A percentile compares a stretch with the other conserved stretches of the same genome.
These are phyloP conservation scores for Trametes pubescens DNA, from an alignment of 1,284 basidiomycete species.

Conservation along the genomic window DNA sequence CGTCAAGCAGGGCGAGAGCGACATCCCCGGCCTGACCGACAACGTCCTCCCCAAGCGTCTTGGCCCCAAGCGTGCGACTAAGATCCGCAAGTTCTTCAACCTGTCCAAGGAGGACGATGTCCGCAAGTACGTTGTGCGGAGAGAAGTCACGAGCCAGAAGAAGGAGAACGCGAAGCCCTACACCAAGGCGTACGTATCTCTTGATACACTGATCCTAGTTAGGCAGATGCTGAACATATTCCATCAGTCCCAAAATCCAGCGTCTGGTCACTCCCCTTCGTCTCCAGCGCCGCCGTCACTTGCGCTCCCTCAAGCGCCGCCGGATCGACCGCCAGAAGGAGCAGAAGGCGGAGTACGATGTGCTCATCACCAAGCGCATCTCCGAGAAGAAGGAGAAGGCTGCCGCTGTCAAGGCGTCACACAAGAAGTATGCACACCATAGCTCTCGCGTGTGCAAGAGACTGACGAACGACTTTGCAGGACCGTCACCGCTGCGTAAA, in stretches of 20 bases:
- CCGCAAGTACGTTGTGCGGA: slow-evolving; percentile 94
- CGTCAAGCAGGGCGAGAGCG: slow-evolving; percentile 96
- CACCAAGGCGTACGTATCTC: slow-evolving; percentile 94
- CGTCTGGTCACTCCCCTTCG: slow-evolving; percentile 94
- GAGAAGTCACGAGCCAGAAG: slow-evolving; percentile 91
- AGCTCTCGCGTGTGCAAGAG: no score
- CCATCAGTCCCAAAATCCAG: slow-evolving; percentile 82
- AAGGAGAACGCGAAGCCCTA: slow-evolving; percentile 95
- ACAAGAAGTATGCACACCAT: slow-evolving; percentile 59
- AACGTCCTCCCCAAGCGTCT: slow-evolving; percentile 94
- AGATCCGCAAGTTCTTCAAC: slow-evolving; percentile 99
- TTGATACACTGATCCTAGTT: slow-evolving; percentile 4
- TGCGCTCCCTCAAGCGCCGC: slow-evolving; percentile 89
- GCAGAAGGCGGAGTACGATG: slow-evolving; percentile 92
- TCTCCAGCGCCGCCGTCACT: slow-evolving; percentile 96
- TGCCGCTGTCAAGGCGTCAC: slow-evolving; percentile 79
- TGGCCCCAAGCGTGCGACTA: slow-evolving; percentile 94
- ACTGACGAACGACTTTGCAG: slow-evolving; percentile 8
- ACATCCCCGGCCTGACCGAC: slow-evolving; percentile 95
- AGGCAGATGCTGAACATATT: slow-evolving; percentile 9
- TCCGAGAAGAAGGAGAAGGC: slow-evolving; percentile 93
- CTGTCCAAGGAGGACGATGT: slow-evolving; percentile 98
- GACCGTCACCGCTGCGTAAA: slow-evolving; percentile 29
- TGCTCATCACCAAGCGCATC: slow-evolving; percentile 88
- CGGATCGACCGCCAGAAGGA: slow-evolving; percentile 93